Evolutionary conservation across 352 stramenopile species (phyloP), one percentile per base, ranked within the genome.

Genomic region (Globisporangium irregulare): DNA sequence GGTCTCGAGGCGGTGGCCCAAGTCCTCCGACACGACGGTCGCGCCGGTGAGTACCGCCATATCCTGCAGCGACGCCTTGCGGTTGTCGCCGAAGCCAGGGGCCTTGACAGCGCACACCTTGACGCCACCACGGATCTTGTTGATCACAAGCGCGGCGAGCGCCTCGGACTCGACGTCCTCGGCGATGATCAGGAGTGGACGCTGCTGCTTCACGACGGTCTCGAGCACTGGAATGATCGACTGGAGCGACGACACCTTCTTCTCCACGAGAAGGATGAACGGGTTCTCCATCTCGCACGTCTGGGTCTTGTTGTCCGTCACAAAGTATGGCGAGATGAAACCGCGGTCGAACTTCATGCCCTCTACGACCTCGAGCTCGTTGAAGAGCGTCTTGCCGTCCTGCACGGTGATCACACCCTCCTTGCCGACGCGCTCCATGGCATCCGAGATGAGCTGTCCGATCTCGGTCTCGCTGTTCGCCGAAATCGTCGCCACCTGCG

Each of bases 281-380:
- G 98, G 97, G 86, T 99, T 99, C 75, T 99, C 98, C 75, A 99
- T 93, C 79, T 99, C 98, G 77, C 88, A 98, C 57, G 94, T 89
- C 85, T 99, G 97, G 15, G 95, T 99, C 93, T 99, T 99, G 72
- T 97, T 97, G 90, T 99, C 97, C 68, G 97, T 99, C 71, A 99
- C 97, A 69, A 99, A 99, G 84, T 99, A 99, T 8, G 98, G 98
- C 78, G 96, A 99, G 80, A 99, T 99, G 87, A 96, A 99, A 56
- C 98, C 98, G 56, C 98, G 94, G 81, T 99, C 98, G 74, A 99
- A 99, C 78, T 99, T 99, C 98, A 99, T 99, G 69, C 98, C 98
- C 75, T 99, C 98, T 8, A 99, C 98, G 57, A 99, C 97, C 78
- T 99, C 98, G 29, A 99, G 86, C 84, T 99, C 98, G 87, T 99